Evolutionary conservation across 2,329 filamentous ascomycete species (phyloP), one percentile per base, ranked within the genome.

Genomic region (Rhexocercosporidium sp.): DNA sequence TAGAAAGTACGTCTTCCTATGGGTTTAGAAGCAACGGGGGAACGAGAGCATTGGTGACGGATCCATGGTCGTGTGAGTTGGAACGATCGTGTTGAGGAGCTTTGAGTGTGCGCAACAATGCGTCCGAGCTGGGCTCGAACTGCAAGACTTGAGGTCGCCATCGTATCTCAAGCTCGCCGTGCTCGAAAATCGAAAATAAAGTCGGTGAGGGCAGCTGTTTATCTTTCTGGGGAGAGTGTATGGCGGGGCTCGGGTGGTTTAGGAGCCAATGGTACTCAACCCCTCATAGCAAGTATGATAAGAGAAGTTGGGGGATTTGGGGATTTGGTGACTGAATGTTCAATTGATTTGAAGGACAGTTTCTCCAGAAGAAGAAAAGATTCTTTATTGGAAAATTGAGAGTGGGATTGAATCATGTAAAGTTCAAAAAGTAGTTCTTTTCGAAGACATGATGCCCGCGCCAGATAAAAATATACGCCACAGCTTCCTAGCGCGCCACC

Each of bases 1-100:
- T 78, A 78, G 64, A 75, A 79, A 18, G 75, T 72, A 47, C 76
- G 72, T 69, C 65, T 65, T 31, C 63, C 69, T 71, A 71, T 70
- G 60, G 70, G 41, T n/a, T 34, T 46, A 20, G 66, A 47, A 27
- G 47, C 31, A 11, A 53, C 53, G 5, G 64, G 31, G 46, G 70
- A 72, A 39, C 46, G 63, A 37, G 72, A 51, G 59, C 67, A 71
- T 66, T 70, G 69, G 6, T 60, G 72, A 65, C 70, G 72, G 41
- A 67, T 65, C 69, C 69, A 71, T 67, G 69, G 69, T 67, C 71
- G 72, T 39, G 68, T 69, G 70, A 69, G 63, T 37, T 62, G 71
- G 51, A 57, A 31, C 8, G 67, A 27, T 57, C 51, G 67, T 68
- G 62, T 62, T 11, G 64, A 44, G 8, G 67, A 62, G 61, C 39